Base-by-base conservation (phyloP, 352 stramenopile species). In the Globisporangium rhizosaccharum region DNA sequence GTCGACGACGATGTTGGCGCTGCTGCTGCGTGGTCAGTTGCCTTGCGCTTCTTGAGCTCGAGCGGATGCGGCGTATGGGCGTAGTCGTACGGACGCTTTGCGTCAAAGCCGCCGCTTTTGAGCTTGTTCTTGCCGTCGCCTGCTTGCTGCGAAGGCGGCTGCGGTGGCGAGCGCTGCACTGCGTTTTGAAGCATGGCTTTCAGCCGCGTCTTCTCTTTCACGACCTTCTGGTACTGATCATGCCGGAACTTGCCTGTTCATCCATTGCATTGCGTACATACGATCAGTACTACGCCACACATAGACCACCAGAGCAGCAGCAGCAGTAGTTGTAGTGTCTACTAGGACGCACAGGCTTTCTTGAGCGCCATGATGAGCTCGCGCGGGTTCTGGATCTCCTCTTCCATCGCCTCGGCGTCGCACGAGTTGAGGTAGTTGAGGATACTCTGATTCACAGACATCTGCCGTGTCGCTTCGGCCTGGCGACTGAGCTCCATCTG, bases 211-310 rank as follows among this genome's bases (percentile, higher is more conserved):
- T 92, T 92, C 48, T 92, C 82, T 54, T 87, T 88, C 37, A 92
- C 77, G 14, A 78, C 82, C 57, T 92, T 90, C 56, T 90, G 70
- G 56, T 90, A 92, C 73, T 92, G 82, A 42, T 92, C 81, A 58
- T 90, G 80, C 6, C 82, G 78, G 55, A 90, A 92, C 46, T 81
- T 78, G 56, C 64, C 63, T 70, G 46, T 9, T 26, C 14, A 28
- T 3, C 28, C 28, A 0, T n/a, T 20, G 51, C 25, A 17, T 47
- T n/a, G 12, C 46, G 26, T 1, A 37, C 9, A 45, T 12, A 28
- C 17, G 17, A 44, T 47, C n/a, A 52, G 20, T 37, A 37, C 45
- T 20, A 8, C 46, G n/a, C 6, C 7, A 53, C 17, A 39, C 11
- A 6, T 33, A 33, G 28, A 39, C 12, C 1, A 20, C 33, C 52